Evolutionary conservation across 441 rosid genomes (phyloP).

Genomic region (Cnidoscolus chayamansa): DNA sequence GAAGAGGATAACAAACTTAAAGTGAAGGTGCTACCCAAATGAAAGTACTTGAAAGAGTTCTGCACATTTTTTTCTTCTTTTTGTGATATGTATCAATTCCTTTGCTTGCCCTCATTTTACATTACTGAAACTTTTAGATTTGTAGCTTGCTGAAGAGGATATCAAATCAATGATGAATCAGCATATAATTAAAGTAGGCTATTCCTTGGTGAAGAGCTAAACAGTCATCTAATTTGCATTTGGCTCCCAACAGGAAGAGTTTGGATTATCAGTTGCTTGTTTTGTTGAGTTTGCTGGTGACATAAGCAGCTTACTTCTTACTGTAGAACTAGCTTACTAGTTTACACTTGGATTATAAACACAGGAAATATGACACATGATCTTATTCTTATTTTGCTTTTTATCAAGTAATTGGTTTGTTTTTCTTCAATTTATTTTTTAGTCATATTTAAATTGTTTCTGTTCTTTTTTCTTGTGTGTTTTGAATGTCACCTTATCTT

Average conservation of each 20-base stretch:
- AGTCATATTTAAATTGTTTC: not conserved
- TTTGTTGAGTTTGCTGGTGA: not conserved
- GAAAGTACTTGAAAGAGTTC: no score
- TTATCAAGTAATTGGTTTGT: no score
- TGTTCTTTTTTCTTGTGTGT: not conserved
- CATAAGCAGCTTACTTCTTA: not conserved
- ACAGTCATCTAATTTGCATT: not conserved
- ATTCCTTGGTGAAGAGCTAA: not conserved
- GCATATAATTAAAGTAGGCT: no score
- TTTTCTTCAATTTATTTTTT: not conserved
- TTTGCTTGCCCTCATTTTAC: no score
- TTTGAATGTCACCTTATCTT: constrained; percentile 1
- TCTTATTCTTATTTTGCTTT: not conserved
- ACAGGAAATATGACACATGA: not conserved
- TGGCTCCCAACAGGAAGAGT: not conserved
- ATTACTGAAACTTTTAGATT: no score
- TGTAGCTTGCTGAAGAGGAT: no score
- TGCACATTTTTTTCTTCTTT: no score
- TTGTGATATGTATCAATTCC: no score
- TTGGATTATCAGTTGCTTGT: not conserved
- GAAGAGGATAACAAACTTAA: no score
- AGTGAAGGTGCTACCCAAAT: no score
- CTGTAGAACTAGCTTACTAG: no score
- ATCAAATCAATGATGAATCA: no score
- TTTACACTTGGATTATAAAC: not conserved